Evolutionary conservation across 805 yeast species (phyloP), one percentile per base, ranked within the genome.

Genomic region (Zygoascus bituminiphila): DNA sequence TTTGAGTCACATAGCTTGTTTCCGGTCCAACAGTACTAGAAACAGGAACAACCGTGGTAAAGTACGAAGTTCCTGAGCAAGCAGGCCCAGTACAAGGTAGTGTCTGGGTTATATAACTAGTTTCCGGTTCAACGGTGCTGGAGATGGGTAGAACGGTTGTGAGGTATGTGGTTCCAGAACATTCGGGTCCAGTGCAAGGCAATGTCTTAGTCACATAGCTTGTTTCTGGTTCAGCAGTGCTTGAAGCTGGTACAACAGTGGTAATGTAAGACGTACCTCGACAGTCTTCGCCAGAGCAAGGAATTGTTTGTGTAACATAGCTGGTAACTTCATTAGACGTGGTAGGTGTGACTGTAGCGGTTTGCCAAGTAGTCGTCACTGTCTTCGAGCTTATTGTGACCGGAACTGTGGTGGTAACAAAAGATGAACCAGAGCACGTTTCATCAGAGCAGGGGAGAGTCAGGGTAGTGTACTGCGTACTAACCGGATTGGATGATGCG

Each of bases 401-500:
- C 5, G 47, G 41, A 8, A 44, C 47, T 9, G 24, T 23, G 4
- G 47, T 44, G 15, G 25, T 20, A 7, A 20, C n/a, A 33, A 12
- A 26, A 7, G 47, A 17, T 5, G 47, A 15, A 14, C 17, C 38
- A 35, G 38, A 25, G 29, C 46, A 43, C 7, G 22, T 22, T 22
- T 22, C 46, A 17, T 14, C 37, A 26, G 39, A 26, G 39, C 46
- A 43, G 5, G 46, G 46, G 7, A 43, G 39, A 5, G 37, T 43
- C 35, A 43, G n/a, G 5, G 46, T 43, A 15, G 46, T 43, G 22
- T 43, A 43, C 39, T 29, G 42, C 31, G 17, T 40, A 29, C 25
- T 17, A n/a, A 22, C 17, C 23, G 29, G 31, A 42, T 17, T 15
- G 25, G 9, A 10, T 22, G 20, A 9, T 21, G 10, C 10, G 10